phyloP scores from a whole-genome alignment of 495 filamentous ascomycete species.

The Ramalina peruviana region DNA sequence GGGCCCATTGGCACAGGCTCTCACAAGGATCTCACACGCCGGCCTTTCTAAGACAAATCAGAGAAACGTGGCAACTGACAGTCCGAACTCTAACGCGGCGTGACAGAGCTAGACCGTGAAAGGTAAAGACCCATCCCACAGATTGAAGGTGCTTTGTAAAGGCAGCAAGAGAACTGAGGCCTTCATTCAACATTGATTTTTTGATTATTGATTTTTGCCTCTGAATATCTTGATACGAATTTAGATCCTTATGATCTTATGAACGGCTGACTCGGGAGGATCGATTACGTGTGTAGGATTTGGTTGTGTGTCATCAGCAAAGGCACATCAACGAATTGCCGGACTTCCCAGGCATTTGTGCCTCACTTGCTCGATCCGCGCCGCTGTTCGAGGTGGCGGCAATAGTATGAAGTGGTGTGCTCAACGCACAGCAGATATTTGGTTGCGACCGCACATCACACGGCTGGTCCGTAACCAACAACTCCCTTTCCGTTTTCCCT shows the following conservation, averaged over 20 bases:
- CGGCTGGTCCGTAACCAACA: too few species aligned
- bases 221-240: background rate
- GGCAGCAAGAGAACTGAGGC: too few species aligned
- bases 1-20: conserved; percentile 10
- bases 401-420: conserved; percentile 9
- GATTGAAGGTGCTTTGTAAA: too few species aligned
- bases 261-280: too few species aligned
- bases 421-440: background rate
- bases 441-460: too few species aligned
- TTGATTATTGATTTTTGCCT: conserved; percentile 5
- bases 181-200: conserved; percentile 1
- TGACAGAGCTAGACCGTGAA: conserved; percentile 9
- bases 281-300: too few species aligned
- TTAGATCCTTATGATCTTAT: too few species aligned
- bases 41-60: conserved; percentile 7
- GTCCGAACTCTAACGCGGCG: conserved; percentile 4
- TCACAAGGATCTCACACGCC: conserved; percentile 4
- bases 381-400: conserved; percentile 10
- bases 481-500: too few species aligned
- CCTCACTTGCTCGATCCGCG: background rate
- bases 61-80: conserved; percentile 6
- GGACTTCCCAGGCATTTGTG: background rate
- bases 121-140: background rate
- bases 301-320: too few species aligned
- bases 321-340: background rate